Percentiles rank a stretch among this genome's conserved stretches.
Evolutionary conservation across 2,329 filamentous ascomycete species (phyloP).

Genomic region (Neofusicoccum parvum): DNA sequence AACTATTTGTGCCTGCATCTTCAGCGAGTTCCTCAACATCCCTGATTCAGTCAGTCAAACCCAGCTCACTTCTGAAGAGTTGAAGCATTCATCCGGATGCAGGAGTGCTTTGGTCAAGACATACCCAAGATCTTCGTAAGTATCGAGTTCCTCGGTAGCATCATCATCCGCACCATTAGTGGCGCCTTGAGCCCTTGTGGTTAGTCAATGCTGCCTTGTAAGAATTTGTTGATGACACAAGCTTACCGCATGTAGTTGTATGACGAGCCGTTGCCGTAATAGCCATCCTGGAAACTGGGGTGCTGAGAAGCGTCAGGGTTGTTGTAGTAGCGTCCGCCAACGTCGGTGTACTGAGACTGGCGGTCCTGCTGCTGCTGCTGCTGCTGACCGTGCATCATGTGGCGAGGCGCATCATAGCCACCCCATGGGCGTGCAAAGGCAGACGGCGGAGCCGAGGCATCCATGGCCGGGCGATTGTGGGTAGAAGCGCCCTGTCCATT

Average conservation of each 20-base stretch:
- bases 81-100: too few species aligned
- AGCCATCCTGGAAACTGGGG: not conserved
- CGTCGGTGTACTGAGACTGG: not conserved
- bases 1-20: not conserved
- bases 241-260: conserved; percentile 6
- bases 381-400: not conserved
- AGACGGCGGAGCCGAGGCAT: not conserved
- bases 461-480: not conserved
- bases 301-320: not conserved
- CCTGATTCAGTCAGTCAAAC: not conserved
- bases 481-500: not conserved
- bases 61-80: too few species aligned
- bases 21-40: not conserved
- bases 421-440: not conserved
- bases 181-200: not conserved
- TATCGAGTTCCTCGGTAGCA: not conserved
- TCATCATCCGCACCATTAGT: not conserved
- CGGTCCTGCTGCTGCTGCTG: not conserved
- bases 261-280: not conserved
- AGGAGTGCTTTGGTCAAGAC: too few species aligned
- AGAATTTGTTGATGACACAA: not conserved
- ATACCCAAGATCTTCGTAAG: too few species aligned
- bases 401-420: conserved; percentile 3
- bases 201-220: not conserved
- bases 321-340: conserved; percentile 17